Evolutionary conservation across 1,139 yeast genomes (phyloP), one percentile per base, ranked within the genome.

Genomic region (Sugiyamaella neomexicana): DNA sequence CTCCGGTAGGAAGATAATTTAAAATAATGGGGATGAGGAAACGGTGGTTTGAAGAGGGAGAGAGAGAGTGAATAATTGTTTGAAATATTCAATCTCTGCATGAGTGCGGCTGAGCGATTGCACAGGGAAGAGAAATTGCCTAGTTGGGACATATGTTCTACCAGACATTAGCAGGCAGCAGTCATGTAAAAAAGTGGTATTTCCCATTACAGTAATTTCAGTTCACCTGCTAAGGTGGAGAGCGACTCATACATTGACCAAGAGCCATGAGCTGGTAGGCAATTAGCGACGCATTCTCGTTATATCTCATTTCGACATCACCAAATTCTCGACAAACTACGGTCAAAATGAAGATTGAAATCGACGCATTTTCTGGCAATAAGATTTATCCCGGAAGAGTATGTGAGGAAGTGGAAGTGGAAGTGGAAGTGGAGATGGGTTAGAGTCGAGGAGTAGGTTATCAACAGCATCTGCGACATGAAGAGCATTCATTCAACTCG

Each of bases 311-410:
- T 45, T 41, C 54, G 44, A 42, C 43, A 53, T 39, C 45, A 51
- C 50, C 50, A 40, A 54, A 51, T 23, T 49, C 51, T 41, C 55
- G 34, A 48, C 51, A 48, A 55, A 53, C 50, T 47, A 53, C 54
- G 55, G 52, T 50, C 60, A 55, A 67, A 80, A 95, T 93, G 99
- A 93, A 93, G 96, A 89, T 95, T 81, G 99, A 93, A 88, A 82
- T 91, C 82, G 98, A 93, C 81, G 88, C 98, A 77, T 93, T 93
- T 85, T 91, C 99, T 75, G 99, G 99, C 80, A 80, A 91, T 75
- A 93, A 91, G 83, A 93, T 93, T 86, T 95, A 93, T 96, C 99
- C 99, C 83, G 98, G 99, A 81, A 89, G 97, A 85, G 69, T 65
- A 61, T 41, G 69, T 65, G 97, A 85, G 69, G 65, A 61, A 39